Base-by-base conservation (phyloP, 106 monocot genomes). In the Hemerocallis citrina region DNA sequence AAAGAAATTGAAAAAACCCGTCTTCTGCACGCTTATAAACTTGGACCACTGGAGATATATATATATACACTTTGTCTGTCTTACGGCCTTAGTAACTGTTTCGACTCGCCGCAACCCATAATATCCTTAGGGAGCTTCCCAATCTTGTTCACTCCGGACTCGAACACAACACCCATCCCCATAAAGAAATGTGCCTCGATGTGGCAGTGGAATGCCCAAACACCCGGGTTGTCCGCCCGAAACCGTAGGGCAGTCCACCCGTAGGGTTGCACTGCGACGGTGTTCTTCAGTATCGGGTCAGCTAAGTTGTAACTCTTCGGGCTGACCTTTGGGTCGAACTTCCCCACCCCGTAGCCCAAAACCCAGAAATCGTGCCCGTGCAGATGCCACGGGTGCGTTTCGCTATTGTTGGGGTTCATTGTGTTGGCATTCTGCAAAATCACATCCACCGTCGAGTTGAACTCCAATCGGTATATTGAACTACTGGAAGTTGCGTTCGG, bases 381-480 rank as follows among this genome's bases (percentile, higher is more conserved):
- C n/a, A 99, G 65, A 47, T 99, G 98, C 98, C 96, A 96, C n/a
- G 96, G 96, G 72, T 96, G 96, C 13, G 96, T 81, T 79, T 99
- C 98, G 48, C 92, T 92, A 31, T 52, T 88, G 73, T 92, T 88
- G 0, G 59, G 32, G 13, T 25, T 59, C 75, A 88, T 22, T 16
- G 68, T 82, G 70, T 98, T 99, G 0, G 92, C 88, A 39, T 99
- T 99, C 66, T 99, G 98, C 51, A 99, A 52, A 0, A 99, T 39
- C 9, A 99, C 67, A 38, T 99, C 98, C 25, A 92, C 92, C 0
- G 81, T 81, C 0, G 92, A 85, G 24, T 70, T 74, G 70, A 81
- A 84, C 23, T 55, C 52, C 43, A 96, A 35, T 11, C 79, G 54
- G 69, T 87, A 84, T 24, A 84, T 58, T 3, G 72, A 47, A 46